Percentiles rank a stretch among this genome's conserved stretches.
Evolutionary conservation across 148 eudicot genomes (phyloP).

Genomic region (Chenopodium formosanum): DNA sequence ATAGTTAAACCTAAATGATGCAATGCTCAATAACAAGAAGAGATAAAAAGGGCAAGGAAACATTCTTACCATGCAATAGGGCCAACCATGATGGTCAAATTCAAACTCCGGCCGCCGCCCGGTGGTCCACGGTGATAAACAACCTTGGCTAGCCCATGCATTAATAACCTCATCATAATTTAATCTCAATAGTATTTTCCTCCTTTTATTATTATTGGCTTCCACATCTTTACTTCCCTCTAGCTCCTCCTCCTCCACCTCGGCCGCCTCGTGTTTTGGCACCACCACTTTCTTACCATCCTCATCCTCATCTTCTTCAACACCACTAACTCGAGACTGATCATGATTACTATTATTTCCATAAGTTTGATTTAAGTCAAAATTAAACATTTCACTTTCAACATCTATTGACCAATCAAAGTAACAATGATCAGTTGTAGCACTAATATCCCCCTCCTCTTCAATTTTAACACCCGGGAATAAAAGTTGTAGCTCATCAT

Average conservation of each 20-base stretch:
- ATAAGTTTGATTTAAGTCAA: slow-evolving; percentile 1
- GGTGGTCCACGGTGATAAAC: slow-evolving; percentile 24
- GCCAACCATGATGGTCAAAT: slow-evolving; percentile 52
- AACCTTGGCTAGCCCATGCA: slow-evolving; percentile 22
- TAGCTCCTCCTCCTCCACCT: neutral
- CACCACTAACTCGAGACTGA: neutral
- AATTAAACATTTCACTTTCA: slow-evolving; percentile 11
- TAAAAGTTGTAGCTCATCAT: neutral
- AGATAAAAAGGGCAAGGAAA: neutral
- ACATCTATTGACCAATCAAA: slow-evolving; percentile 24
- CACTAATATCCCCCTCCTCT: slow-evolving; percentile 1
- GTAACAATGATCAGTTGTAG: neutral
- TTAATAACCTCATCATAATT: slow-evolving; percentile 22
- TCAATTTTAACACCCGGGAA: slow-evolving; percentile 1
- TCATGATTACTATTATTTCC: neutral
- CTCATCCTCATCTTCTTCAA: neutral
- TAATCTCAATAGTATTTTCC: slow-evolving; percentile 15
- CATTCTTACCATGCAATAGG: slow-evolving; percentile 40
- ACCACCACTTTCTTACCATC: neutral
- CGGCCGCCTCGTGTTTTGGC: neutral
- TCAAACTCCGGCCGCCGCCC: slow-evolving; percentile 44
- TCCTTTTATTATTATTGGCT: neutral
- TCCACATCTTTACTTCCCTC: neutral
- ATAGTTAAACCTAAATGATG: neutral
- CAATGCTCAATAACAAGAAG: too few species aligned